Evolutionary conservation across 257 asterid genomes (phyloP), one percentile per base, ranked within the genome.

Genomic region (Nicotiana knightiana): DNA sequence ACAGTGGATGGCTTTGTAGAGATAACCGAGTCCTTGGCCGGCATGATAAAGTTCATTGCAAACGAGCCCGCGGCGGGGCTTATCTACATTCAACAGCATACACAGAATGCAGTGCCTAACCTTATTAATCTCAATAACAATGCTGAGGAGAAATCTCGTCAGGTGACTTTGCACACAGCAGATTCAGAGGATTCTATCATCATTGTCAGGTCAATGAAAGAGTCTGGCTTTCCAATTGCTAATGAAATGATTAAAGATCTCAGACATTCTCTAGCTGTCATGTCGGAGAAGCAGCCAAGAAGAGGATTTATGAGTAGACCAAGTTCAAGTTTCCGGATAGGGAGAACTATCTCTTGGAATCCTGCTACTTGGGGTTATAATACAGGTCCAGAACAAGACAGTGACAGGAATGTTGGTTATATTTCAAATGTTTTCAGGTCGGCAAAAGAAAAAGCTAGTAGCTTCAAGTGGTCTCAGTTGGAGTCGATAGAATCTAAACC

Each of bases 31-130:
- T 85, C 88, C 58, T 81, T 92, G 84, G 91, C 93, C 43, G 97
- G 91, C 84, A 94, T 93, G 98, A 91, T 93, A 54, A 97, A 89
- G 83, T 93, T 86, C 53, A 91, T 91, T 84, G 99, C 98, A 5
- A 97, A 97, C 39, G 98, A 97, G 84, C 99, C 99, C 87, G 93
- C 99, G 3, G 95, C 92, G 85, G 98, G 99, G 78, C 97, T 94
- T 82, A 93, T 86, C 91, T 94, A 91, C 77, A 87, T 97, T 63
- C 99, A 94, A 84, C 97, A 97, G 87, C 99, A 97, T 85, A 83
- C 91, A 2, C 93, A 86, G 24, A 92, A 88, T n/a, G 94, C 96
- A 46, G 85, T 90, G 0, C 97, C 97, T 9, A 97, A 94, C 89
- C 91, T 94, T 37, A 83, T 90, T 7, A 88, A 85, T 85, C 93